phyloP scores from a whole-genome alignment of 306 rosid species.

The Cicer arietinum region DNA sequence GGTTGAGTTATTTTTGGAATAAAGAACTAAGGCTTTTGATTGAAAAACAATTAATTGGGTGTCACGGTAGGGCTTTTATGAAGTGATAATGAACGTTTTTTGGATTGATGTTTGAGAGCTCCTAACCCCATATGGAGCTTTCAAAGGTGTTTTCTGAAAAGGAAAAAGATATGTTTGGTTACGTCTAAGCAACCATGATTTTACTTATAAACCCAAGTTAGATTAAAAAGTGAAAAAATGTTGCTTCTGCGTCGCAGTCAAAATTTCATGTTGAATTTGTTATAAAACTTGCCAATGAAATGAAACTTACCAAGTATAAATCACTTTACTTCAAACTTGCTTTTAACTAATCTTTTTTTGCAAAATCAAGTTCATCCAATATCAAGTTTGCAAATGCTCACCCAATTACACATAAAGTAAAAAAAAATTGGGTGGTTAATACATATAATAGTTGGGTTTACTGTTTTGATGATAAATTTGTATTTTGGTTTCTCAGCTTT shows the following conservation, averaged over 20 bases:
- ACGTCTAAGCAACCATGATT: background rate
- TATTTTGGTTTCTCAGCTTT: slow-evolving; percentile 27
- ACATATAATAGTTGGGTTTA: background rate
- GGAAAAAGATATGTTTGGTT: background rate
- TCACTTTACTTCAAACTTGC: background rate
- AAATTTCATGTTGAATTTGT: background rate
- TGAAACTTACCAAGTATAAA: background rate
- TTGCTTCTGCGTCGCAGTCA: background rate
- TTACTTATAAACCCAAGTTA: background rate
- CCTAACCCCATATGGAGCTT: background rate
- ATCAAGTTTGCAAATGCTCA: background rate
- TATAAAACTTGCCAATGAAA: background rate
- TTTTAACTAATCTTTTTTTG: background rate
- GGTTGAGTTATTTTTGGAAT: background rate
- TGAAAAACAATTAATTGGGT: background rate
- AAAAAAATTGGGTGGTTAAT: no score
- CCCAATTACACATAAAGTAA: background rate
- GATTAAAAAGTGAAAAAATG: background rate
- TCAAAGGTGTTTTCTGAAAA: background rate
- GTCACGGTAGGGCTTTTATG: background rate
- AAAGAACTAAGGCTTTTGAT: background rate
- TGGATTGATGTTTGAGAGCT: background rate
- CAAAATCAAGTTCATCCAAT: background rate
- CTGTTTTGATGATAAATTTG: slow-evolving; percentile 10
- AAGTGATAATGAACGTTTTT: background rate